These are phyloP conservation scores for Eragrostis nindensis DNA, from an alignment of 176 grass and related monocot genomes.

Conservation along the genomic window DNA sequence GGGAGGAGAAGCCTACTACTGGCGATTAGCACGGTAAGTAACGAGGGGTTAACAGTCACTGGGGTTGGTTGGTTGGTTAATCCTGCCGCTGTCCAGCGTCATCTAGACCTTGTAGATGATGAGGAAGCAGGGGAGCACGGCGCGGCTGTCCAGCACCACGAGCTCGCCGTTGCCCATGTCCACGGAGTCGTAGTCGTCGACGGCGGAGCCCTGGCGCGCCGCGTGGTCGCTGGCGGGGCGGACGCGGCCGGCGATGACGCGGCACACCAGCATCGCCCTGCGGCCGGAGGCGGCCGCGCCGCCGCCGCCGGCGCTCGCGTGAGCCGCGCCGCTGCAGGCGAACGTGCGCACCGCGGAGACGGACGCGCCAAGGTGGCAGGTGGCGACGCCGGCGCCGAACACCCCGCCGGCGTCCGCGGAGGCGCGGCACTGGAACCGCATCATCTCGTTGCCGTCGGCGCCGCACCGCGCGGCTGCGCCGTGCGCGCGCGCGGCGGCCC, in stretches of 20 bases:
- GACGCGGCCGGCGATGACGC: constrained; percentile 67
- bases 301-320: constrained; percentile 26
- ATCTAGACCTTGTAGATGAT: constrained; percentile 64
- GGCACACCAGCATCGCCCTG: constrained; percentile 70
- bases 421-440: constrained; percentile 60
- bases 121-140: constrained; percentile 77
- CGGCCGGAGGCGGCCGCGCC: not conserved
- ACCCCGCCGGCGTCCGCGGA: constrained; percentile 25
- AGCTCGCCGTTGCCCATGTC: constrained; percentile 66
- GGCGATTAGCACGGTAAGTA: constrained; percentile 26
- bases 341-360: constrained; percentile 56
- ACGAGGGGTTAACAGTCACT: constrained; percentile 35
- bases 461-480: constrained; percentile 56
- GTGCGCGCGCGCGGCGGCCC: constrained; percentile 44
- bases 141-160: constrained; percentile 59
- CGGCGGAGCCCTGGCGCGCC: not conserved
- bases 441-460: constrained; percentile 79
- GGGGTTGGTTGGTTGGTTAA: constrained; percentile 10
- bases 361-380: constrained; percentile 35
- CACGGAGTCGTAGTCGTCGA: constrained; percentile 45
- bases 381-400: constrained; percentile 55
- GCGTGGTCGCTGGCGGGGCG: constrained; percentile 29
- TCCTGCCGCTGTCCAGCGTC: not conserved
- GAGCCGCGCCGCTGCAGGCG: constrained; percentile 48
- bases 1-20: not conserved